Percentiles rank a stretch among this genome's conserved stretches.
Conservation (phyloP, 116 monocot genomes). For the Thalassia testudinum region DNA sequence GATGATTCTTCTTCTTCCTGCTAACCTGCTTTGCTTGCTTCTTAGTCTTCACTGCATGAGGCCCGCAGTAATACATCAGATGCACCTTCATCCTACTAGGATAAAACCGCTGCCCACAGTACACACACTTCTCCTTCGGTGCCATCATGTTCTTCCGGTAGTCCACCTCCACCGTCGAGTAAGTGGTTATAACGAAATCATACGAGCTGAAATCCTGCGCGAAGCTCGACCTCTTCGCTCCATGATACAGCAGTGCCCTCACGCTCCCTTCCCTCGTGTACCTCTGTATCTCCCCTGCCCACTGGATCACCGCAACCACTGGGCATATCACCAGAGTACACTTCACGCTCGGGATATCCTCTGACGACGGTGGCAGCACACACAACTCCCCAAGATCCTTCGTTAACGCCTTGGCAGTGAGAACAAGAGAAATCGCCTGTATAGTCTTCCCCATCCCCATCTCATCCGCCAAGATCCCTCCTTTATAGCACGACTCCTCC, state of each 20-base stretch:
- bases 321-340: conserved; percentile 78
- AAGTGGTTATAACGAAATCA: conserved; percentile 85
- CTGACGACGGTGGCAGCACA: not conserved
- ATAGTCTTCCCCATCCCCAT: conserved; percentile 99
- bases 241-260: conserved; percentile 55
- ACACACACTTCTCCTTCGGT: conserved; percentile 37
- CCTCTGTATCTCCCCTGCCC: conserved; percentile 60
- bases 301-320: conserved; percentile 68
- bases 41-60: conserved; percentile 36
- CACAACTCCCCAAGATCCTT: no score
- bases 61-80: conserved; percentile 57
- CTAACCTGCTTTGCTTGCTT: conserved; percentile 53
- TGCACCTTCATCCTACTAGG: conserved; percentile 35
- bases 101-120: conserved; percentile 33
- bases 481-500: conserved; percentile 35
- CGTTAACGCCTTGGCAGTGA: conserved; percentile 29
- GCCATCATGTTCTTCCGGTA: conserved; percentile 57
- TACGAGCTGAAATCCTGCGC: conserved; percentile 41
- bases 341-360: conserved; percentile 1
- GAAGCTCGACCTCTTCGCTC: conserved; percentile 20
- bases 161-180: conserved; percentile 51
- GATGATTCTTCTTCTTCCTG: conserved; percentile 17
- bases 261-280: conserved; percentile 37
- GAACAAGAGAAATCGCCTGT: conserved; percentile 73
- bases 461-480: conserved; percentile 82